Percentiles rank a stretch among this genome's conserved stretches.
phyloP scores from a whole-genome alignment of 305 asterid genomes.

The Plantago coronopus region DNA sequence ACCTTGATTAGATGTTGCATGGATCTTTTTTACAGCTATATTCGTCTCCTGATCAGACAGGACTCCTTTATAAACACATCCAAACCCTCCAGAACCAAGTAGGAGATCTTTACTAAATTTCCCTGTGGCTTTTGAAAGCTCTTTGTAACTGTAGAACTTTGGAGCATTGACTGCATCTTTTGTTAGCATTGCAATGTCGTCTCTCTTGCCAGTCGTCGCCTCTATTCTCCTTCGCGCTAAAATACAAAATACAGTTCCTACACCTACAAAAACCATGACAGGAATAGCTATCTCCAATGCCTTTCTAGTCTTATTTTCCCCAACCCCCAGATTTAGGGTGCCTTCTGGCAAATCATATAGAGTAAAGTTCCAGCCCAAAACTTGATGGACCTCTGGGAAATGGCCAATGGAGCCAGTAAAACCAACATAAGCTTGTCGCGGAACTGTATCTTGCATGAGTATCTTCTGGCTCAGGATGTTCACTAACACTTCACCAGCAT shows the following conservation, averaged over 20 bases:
- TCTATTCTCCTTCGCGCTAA: conserved; percentile 27
- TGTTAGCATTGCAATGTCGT: conserved; percentile 40
- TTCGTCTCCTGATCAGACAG: conserved; percentile 22
- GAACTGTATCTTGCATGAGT: conserved; percentile 43
- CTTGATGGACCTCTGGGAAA: conserved; percentile 43
- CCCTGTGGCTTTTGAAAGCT: conserved; percentile 50
- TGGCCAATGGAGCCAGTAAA: conserved; percentile 55
- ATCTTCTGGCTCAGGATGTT: conserved; percentile 38
- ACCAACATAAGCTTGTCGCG: conserved; percentile 44
- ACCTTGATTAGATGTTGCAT: too few species aligned
- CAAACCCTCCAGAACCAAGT: conserved; percentile 60
- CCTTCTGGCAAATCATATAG: conserved; percentile 33
- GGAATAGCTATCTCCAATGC: conserved; percentile 37
- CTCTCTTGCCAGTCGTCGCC: conserved; percentile 18
- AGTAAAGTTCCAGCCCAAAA: conserved; percentile 56
- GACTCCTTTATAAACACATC: conserved; percentile 58
- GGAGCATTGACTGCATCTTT: conserved; percentile 53
- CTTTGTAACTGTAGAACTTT: conserved; percentile 40
- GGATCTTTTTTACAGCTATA: conserved; percentile 44
- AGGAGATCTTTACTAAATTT: conserved; percentile 46
- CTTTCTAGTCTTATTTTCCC: conserved; percentile 16
- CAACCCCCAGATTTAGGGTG: conserved; percentile 27
- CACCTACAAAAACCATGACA: conserved; percentile 16
- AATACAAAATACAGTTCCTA: conserved; percentile 14
- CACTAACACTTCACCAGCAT: conserved; percentile 30